Base-by-base conservation (phyloP, 495 filamentous ascomycete species). In the Lindgomyces ingoldianus region DNA sequence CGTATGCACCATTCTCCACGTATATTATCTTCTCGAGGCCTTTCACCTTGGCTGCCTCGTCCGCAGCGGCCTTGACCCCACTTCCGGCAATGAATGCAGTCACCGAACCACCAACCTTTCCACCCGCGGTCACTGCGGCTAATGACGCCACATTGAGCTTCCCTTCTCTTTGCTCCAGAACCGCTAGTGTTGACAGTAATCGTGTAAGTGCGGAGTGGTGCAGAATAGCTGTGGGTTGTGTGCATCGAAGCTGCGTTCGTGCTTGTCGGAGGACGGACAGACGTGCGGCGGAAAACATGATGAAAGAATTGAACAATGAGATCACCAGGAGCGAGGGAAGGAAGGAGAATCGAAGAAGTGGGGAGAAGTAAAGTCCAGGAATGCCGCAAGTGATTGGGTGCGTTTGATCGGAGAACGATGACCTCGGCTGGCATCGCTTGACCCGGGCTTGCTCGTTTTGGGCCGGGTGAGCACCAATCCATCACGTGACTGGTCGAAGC, bases 91-190 rank as follows among this genome's bases (percentile, higher is more conserved):
- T 76, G 69, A 98, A 93, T 10, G 80, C 94, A 58, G 91, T 93
- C 48, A 98, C 81, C 0, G 89, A 80, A 0, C 91, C 93, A 47
- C 94, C 93, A 3, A 98, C 80, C 73, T 91, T 93, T 74, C 86
- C 81, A 21, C 91, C 95, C 3, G 95, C 94, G 3, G 88, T 91
- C 49, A 98, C 82, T 42, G 92, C 89, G 64, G 91, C 88, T 14
- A 97, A 81, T 1, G 94, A 97, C 1, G 90, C 87, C 65, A 79
- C 75, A 70, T 90, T 88, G 66, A 98, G 83, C 75, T 91, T 87
- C 62, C 95, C 94, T 69, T 96, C 89, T 73, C 87, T 87, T 76
- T 98, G 94, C 76, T 98, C 94, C 64, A 98, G 87, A 46, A 98
- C 78, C 41, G 93, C 93, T 39, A 98, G 85, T 47, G 91, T 92